A percentile compares a stretch with the other conserved stretches of the same genome.
These are phyloP conservation scores for Microbotryomycetes sp. DNA, from an alignment of 1,284 basidiomycete species.

Conservation along the genomic window DNA sequence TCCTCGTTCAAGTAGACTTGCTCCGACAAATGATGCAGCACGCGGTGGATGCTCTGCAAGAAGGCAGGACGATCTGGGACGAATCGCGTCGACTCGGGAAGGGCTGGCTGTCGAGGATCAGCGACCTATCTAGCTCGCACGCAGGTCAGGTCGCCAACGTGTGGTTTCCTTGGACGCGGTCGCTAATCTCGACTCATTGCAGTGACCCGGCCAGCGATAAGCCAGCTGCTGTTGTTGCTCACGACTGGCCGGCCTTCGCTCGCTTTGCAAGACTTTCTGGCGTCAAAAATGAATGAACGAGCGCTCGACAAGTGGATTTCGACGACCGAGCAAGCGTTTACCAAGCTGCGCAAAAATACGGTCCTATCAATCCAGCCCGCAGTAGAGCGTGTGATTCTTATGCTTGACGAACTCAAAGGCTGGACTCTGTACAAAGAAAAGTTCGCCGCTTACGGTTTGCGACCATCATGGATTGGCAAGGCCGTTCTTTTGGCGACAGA, in stretches of 20 bases:
- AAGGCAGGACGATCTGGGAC: slow-evolving; percentile 20
- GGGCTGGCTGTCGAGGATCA: slow-evolving; percentile 20
- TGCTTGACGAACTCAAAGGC: slow-evolving; percentile 9
- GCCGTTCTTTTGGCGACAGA: background rate
- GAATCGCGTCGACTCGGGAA: slow-evolving; percentile 26
- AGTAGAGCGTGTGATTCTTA: slow-evolving; percentile 11
- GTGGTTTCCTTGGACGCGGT: background rate
- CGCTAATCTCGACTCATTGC: background rate
- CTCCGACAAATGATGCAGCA: slow-evolving; percentile 4
- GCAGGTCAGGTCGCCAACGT: slow-evolving; percentile 8
- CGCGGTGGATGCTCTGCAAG: slow-evolving; percentile 22
- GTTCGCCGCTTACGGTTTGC: slow-evolving; percentile 4
- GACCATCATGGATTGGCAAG: background rate
- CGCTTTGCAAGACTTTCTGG: slow-evolving; percentile 24
- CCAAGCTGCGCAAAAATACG: background rate
- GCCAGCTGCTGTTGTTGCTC: slow-evolving; percentile 19
- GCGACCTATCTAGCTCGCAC: slow-evolving; percentile 14
- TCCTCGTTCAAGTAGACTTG: background rate
- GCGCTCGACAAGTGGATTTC: slow-evolving; percentile 24
- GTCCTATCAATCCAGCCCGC: slow-evolving; percentile 12
- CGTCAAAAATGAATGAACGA: slow-evolving; percentile 29
- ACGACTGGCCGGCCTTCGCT: slow-evolving; percentile 17
- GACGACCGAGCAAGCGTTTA: slow-evolving; percentile 13
- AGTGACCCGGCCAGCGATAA: slow-evolving; percentile 5
- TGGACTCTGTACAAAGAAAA: slow-evolving; percentile 16